A percentile compares a stretch with the other conserved stretches of the same genome.
phyloP scores from a whole-genome alignment of 2,329 filamentous ascomycete species.

The Clonostachys sp. region DNA sequence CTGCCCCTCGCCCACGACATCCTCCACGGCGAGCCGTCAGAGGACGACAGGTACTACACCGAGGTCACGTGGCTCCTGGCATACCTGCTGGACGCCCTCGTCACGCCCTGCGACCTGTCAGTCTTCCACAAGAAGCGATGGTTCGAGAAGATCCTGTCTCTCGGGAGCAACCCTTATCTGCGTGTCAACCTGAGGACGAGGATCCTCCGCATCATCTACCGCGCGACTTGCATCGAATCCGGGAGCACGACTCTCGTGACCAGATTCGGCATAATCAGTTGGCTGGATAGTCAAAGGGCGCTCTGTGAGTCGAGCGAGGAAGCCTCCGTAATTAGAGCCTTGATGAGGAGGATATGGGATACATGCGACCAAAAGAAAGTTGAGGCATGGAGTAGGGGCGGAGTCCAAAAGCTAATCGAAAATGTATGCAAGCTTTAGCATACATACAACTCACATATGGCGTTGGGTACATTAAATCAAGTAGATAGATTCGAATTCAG shows the following conservation, averaged over 20 bases:
- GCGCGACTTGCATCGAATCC: constrained; percentile 61
- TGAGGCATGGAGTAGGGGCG: constrained; percentile 58
- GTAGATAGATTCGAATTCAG: no score
- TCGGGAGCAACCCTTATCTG: constrained; percentile 65
- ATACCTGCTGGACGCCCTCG: constrained; percentile 65
- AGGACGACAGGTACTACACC: constrained; percentile 68
- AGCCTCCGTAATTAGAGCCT: constrained; percentile 40
- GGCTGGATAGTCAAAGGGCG: constrained; percentile 62
- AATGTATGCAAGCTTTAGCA: neutral
- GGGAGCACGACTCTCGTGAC: constrained; percentile 81
- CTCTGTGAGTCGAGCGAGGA: constrained; percentile 35
- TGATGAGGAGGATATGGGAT: constrained; percentile 57
- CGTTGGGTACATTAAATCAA: no score
- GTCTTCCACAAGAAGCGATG: constrained; percentile 58
- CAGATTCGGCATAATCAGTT: constrained; percentile 67
- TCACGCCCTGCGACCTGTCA: constrained; percentile 52
- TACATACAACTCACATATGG: no score
- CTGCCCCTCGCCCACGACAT: constrained; percentile 66
- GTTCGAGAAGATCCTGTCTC: constrained; percentile 69
- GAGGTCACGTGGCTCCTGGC: constrained; percentile 73
- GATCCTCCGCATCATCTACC: constrained; percentile 57
- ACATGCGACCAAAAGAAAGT: constrained; percentile 65
- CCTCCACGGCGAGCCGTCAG: constrained; percentile 60
- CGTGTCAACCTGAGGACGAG: constrained; percentile 55
- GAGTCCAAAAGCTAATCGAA: constrained; percentile 20